These are phyloP conservation scores for Sugiyamaella marilandica DNA, from an alignment of 805 yeast species.

Conservation along the genomic window DNA sequence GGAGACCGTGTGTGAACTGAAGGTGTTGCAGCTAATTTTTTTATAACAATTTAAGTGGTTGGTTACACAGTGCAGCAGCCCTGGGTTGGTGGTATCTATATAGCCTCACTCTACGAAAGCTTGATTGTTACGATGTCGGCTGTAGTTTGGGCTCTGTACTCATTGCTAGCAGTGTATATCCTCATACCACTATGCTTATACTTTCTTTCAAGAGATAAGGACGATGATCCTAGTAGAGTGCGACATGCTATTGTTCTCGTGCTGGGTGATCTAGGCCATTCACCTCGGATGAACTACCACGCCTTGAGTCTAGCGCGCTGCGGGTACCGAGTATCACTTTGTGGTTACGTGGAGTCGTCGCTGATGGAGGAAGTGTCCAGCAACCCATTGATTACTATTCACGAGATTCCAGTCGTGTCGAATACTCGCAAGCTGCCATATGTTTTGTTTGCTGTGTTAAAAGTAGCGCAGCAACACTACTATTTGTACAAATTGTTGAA, in stretches of 20 bases:
- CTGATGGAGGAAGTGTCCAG: constrained; percentile 18
- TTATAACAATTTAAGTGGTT: too few species aligned
- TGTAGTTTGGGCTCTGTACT: constrained; percentile 11
- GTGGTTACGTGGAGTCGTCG: constrained; percentile 57
- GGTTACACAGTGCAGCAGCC: too few species aligned
- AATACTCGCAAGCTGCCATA: constrained; percentile 42
- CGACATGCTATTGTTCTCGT: constrained; percentile 69
- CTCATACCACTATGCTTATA: constrained; percentile 21
- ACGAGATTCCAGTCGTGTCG: constrained; percentile 26
- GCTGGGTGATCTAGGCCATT: constrained; percentile 89
- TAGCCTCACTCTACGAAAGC: too few species aligned
- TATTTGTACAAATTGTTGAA: constrained; percentile 47
- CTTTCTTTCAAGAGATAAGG: constrained; percentile 12
- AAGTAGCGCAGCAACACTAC: constrained; percentile 54
- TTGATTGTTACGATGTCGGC: constrained; percentile 5
- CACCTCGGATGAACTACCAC: constrained; percentile 92
- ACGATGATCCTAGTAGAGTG: constrained; percentile 13
- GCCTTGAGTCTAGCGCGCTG: constrained; percentile 65
- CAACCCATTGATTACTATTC: constrained; percentile 28
- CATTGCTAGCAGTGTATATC: constrained; percentile 18
- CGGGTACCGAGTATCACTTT: constrained; percentile 72
- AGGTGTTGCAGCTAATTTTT: background rate
- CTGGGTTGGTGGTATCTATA: too few species aligned
- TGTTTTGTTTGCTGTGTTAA: constrained; percentile 50
- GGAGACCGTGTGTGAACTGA: background rate